Base-by-base conservation (phyloP, 306 rosid genomes). In the Abrus pulchellus region DNA sequence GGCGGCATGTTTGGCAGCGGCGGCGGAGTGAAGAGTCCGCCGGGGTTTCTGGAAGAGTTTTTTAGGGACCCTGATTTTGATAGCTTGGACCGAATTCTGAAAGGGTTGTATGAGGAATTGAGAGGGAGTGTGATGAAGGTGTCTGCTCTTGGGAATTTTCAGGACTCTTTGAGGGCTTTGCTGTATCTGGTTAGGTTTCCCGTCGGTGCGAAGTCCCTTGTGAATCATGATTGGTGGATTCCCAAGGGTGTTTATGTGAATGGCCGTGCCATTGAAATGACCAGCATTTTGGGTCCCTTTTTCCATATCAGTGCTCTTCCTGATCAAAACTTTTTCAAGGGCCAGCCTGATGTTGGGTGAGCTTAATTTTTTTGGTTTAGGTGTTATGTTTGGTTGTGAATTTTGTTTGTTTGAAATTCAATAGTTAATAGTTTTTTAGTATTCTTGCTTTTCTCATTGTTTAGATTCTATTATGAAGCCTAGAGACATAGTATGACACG, bases 221-320 rank as follows among this genome's bases (percentile, higher is more conserved):
- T 96, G 71, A 90, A 61, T 59, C 98, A 93, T 36, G 86, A 85
- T 0, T 96, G 98, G 99, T 96, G 99, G 99, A 92, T 96, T 80
- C 98, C 99, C 1, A 90, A 89, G 62, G 97, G 91, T 0, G 84
- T 73, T 52, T 96, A 93, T 76, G 84, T 91, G 85, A 92, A 92
- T 76, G 99, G 99, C 28, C 98, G 99, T 47, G 99, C 93, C n/a
- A 93, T 93, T n/a, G 99, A 96, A 61, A 90, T 88, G 97, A 92
- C 98, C 3, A 96, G 98, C 87, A 90, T 96, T 84, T 88, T 96
- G 90, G 99, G 99, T 7, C 92, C 97, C 4, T 96, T 96, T 81
- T 92, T 96, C 44, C 99, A 96, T 76, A 82, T 96, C 57, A 93
- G 97, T 84, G 94, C 99, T 74, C 83, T 96, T 76, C 97, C 97